Conservation (phyloP, 1,284 basidiomycete genomes). For the Agaricales sp. region DNA sequence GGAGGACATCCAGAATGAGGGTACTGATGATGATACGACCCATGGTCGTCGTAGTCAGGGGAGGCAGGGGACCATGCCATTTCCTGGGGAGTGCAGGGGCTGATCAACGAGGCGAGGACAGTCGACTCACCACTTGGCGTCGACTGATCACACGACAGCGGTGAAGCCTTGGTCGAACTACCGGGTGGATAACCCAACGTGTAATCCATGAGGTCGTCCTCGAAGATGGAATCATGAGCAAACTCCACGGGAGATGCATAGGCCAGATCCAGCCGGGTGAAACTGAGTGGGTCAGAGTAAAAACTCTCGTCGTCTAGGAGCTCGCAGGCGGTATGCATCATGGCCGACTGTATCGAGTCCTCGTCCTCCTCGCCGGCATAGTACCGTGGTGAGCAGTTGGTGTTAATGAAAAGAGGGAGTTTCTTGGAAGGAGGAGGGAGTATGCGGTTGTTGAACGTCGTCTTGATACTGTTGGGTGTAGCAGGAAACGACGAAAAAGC, state of each 20-base stretch:
- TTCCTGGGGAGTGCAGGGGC: neutral
- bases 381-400: neutral
- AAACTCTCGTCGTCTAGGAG: neutral
- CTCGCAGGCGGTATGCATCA: neutral
- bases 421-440: neutral
- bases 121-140: neutral
- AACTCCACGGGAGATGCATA: neutral
- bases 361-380: neutral
- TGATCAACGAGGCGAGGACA: neutral
- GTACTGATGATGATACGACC: neutral
- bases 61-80: neutral
- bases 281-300: neutral
- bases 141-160: neutral
- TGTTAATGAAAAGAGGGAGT: neutral
- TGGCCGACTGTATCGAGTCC: neutral
- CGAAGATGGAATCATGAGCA: conserved; percentile 23
- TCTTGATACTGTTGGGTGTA: neutral
- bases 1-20: neutral
- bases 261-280: neutral
- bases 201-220: conserved; percentile 12
- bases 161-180: neutral
- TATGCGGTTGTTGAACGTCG: neutral
- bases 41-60: neutral
- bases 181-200: neutral
- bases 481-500: neutral